These are phyloP conservation scores for Platanthera zijinensis DNA, from an alignment of 106 monocot species.

Conservation along the genomic window DNA sequence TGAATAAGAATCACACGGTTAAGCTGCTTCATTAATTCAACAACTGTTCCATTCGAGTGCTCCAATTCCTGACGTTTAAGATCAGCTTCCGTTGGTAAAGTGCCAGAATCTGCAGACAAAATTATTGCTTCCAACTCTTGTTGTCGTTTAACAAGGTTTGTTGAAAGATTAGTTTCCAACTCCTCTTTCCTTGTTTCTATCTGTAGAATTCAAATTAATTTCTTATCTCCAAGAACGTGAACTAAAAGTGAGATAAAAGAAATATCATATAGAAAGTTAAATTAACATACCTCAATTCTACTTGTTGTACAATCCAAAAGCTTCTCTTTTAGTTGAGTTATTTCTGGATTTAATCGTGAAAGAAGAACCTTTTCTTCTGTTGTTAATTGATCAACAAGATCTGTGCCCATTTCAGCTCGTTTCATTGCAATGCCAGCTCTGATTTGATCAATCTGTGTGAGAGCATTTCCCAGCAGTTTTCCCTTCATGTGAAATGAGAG, in stretches of 20 bases:
- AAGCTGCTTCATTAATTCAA: conserved; percentile 63
- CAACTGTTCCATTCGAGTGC: conserved; percentile 44
- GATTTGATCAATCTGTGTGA: conserved; percentile 84
- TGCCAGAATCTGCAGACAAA: conserved; percentile 54
- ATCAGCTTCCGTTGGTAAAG: conserved; percentile 47
- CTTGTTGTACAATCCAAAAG: conserved; percentile 77
- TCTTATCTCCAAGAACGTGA: not conserved
- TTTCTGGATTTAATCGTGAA: conserved; percentile 89
- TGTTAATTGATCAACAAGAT: conserved; percentile 91
- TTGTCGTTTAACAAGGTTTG: conserved; percentile 85
- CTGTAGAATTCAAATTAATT: conserved; percentile 22
- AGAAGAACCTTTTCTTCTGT: conserved; percentile 70
- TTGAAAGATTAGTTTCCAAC: conserved; percentile 85
- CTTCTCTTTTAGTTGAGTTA: conserved; percentile 85
- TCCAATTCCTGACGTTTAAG: conserved; percentile 57
- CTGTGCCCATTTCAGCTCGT: conserved; percentile 96
- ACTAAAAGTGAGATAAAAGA: not conserved
- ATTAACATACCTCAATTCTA: conserved; percentile 57
- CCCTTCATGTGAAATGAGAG: conserved; percentile 38
- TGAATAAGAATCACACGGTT: conserved; percentile 32
- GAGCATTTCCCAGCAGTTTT: conserved; percentile 71
- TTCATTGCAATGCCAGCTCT: conserved; percentile 90
- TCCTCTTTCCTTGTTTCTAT: conserved; percentile 99
- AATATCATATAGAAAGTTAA: not conserved
- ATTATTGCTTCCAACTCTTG: conserved; percentile 79